phyloP scores from a whole-genome alignment of 2,329 filamentous ascomycete genomes.

The Parastagonospora nodorum region DNA sequence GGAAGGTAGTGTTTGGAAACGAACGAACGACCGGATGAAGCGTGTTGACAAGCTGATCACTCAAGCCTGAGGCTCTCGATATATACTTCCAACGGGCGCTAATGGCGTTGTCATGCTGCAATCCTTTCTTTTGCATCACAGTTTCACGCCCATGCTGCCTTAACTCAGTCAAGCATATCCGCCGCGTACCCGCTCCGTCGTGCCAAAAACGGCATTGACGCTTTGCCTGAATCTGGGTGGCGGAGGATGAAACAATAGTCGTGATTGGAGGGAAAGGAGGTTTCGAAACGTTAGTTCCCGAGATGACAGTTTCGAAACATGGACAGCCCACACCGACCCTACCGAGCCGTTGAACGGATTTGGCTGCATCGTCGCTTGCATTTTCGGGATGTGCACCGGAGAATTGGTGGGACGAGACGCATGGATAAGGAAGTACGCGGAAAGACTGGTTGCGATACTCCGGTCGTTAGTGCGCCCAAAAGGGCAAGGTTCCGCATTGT shows the following conservation, averaged over 20 bases:
- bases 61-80: conserved; percentile 1
- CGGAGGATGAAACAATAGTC: not conserved
- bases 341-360: too few species aligned
- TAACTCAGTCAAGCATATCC: conserved; percentile 8
- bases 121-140: not conserved
- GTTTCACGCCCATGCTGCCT: conserved; percentile 7
- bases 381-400: too few species aligned
- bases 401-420: too few species aligned
- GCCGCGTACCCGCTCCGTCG: conserved; percentile 2
- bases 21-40: conserved; percentile 8
- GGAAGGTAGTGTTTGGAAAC: not conserved
- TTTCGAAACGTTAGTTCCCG: conserved; percentile 20
- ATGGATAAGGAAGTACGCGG: too few species aligned
- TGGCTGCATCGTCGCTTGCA: too few species aligned
- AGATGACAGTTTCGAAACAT: conserved; percentile 22
- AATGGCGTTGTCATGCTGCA: conserved; percentile 2
- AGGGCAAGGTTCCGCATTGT: too few species aligned
- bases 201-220: not conserved
- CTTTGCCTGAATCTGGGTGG: not conserved
- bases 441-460: too few species aligned
- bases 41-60: not conserved
- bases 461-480: too few species aligned
- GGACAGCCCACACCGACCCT: not conserved
- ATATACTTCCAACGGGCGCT: conserved; percentile 6
- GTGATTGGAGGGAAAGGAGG: not conserved